Evolutionary conservation across 768 basidiomycete genomes (phyloP).

Genomic region (Mycena haematopus): DNA sequence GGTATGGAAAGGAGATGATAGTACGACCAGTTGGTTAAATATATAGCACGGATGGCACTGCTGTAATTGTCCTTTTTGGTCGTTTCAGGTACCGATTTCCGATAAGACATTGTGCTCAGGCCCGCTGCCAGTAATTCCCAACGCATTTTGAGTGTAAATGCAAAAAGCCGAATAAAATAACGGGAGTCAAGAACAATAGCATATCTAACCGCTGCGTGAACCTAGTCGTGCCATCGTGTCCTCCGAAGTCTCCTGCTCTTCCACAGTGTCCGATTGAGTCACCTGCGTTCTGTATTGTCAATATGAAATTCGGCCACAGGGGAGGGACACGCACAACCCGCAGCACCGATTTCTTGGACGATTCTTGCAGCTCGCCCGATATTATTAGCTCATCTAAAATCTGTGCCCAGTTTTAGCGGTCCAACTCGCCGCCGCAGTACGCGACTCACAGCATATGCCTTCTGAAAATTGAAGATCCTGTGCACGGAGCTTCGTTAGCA

Average conservation of each 20-base stretch:
- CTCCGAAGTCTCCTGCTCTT: conserved; percentile 86
- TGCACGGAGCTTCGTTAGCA: conserved; percentile 16
- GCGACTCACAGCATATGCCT: conserved; percentile 71
- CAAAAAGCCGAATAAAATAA: too few species aligned
- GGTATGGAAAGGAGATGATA: conserved; percentile 31
- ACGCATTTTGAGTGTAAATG: too few species aligned
- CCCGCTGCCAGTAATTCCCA: too few species aligned
- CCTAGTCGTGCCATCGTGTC: conserved; percentile 81
- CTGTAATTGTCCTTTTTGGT: too few species aligned
- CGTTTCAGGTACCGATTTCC: too few species aligned
- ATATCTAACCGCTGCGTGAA: conserved; percentile 66
- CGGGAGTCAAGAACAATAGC: too few species aligned
- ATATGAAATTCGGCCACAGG: conserved; percentile 1
- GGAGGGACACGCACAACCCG: conserved; percentile 52
- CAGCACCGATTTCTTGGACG: conserved; percentile 76
- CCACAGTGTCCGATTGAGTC: too few species aligned
- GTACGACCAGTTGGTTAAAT: too few species aligned
- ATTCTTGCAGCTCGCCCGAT: conserved; percentile 84
- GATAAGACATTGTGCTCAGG: too few species aligned
- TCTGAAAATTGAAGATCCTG: conserved; percentile 90
- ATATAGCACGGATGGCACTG: too few species aligned
- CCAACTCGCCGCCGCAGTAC: background rate
- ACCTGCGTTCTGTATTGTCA: conserved; percentile 46
- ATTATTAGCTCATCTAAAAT: conserved; percentile 86
- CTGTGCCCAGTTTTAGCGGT: conserved; percentile 35